Percentiles rank a stretch among this genome's conserved stretches.
phyloP scores from a whole-genome alignment of 345 rosid genomes.

The Alliaria petiolata region DNA sequence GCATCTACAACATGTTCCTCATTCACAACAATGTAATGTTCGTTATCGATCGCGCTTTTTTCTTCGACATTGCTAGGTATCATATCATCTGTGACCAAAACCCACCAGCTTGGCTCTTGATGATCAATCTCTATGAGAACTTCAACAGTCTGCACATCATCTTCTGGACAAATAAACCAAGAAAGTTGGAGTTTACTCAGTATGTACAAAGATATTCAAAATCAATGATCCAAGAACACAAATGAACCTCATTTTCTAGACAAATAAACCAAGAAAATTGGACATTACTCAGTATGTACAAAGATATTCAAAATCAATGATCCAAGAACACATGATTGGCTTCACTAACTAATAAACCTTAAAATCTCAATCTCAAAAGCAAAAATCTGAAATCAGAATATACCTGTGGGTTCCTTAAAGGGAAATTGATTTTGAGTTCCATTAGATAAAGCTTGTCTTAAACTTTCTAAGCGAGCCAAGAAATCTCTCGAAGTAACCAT shows the following conservation, averaged over 20 bases:
- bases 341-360: neutral
- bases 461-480: constrained; percentile 51
- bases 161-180: constrained; percentile 36
- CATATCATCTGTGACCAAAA: constrained; percentile 93
- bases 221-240: neutral
- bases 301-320: neutral
- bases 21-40: constrained; percentile 60
- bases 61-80: constrained; percentile 70
- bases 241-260: too few relatives aligned
- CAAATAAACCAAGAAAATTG: too few relatives aligned
- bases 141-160: constrained; percentile 64
- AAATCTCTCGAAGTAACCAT: constrained; percentile 71
- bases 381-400: neutral
- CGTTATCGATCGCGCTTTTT: constrained; percentile 71
- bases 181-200: neutral
- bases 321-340: neutral
- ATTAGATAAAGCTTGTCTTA: constrained; percentile 43
- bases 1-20: constrained; percentile 91
- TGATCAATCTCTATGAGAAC: constrained; percentile 59
- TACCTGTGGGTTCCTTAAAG: constrained; percentile 86
- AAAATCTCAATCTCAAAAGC: neutral
- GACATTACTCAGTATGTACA: too few relatives aligned
- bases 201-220: neutral
- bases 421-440: constrained; percentile 62
- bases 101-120: constrained; percentile 96